Evolutionary conservation across 352 stramenopile species (phyloP), one percentile per base, ranked within the genome.

Genomic region (Discostella stelligera): DNA sequence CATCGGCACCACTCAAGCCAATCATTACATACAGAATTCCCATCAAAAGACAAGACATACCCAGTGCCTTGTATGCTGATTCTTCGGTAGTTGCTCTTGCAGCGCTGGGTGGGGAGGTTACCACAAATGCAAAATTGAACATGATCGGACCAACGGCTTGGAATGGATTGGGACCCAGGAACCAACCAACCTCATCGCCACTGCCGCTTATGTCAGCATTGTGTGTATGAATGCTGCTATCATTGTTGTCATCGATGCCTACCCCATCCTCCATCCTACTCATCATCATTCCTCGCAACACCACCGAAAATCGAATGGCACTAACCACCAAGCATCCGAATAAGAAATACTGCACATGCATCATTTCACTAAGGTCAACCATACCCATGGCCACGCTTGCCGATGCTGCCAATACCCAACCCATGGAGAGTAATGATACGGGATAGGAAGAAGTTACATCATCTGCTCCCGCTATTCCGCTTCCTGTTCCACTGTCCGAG

Each of bases 41-140:
- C 71, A 79, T 79, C 7, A 72, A 63, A 0, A 79, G 27, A 59
- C 71, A 79, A 16, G 71, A 64, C 63, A 74, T 69, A 11, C 52
- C 64, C 37, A 79, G 54, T 1, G 71, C 71, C 37, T 69, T 41
- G 21, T 64, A 66, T 21, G 71, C 71, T 46, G 74, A 64, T 20
- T 0, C 37, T 30, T 79, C 62, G 30, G 25, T 59, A 39, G 68
- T 79, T 32, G 71, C 71, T 32, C 73, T 50, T 5, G 71, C 16
- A 20, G 58, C 39, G 2, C 61, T 27, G 20, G 71, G 71, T 41
- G 71, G 71, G 50, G 55, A 53, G 8, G 71, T 79, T 20, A 79
- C 64, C 13, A 79, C 49, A 23, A 79, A 79, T 0, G 63, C 63
- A 65, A 79, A 79, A 37, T 79, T 79, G 46, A 79, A 79, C 71